Evolutionary conservation across 345 rosid genomes (phyloP), one percentile per base, ranked within the genome.

Genomic region (Brassica incana): DNA sequence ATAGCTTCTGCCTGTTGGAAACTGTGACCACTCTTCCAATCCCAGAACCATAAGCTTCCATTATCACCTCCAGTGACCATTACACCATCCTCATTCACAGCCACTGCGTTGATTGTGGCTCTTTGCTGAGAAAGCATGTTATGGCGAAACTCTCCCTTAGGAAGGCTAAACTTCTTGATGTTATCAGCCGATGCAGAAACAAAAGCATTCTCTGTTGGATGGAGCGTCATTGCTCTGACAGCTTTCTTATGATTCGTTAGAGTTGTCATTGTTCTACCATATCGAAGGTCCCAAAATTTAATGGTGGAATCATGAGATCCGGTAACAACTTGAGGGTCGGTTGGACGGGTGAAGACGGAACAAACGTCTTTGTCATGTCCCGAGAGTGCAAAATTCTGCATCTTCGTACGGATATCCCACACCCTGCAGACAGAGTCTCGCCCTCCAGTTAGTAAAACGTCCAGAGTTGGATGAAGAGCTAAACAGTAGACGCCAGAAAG

Each of bases 31-130:
- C 98, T 92, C 84, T 81, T 92, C 98, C 94, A 95, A 75, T 92
- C 99, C 98, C 96, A 92, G 84, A 91, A 95, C 93, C 98, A 92
- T 77, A 95, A 18, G 71, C 97, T 85, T 58, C 97, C 96, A 27
- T 90, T 93, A 79, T 92, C 92, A 76, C 99, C 98, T 91, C 99
- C 99, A n/a, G 99, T 93, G 67, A 83, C 98, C 92, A 91, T 79
- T 25, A 95, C 97, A 32, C 99, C 99, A 12, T 95, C 99, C 75
- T 95, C 91, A 35, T 91, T 93, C 61, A 95, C 88, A 40, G 99
- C 92, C 98, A 90, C 89, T 77, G 99, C 82, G 52, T 95, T 93
- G 5, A 95, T 91, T 79, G 90, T 93, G 35, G 97, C 92, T 82
- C 89, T 95, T 83, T 95, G 97, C 85, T 91, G 97, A n/a, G 99